These are phyloP conservation scores for Collariella sp. DNA, from an alignment of 495 filamentous ascomycete species.

Conservation along the genomic window DNA sequence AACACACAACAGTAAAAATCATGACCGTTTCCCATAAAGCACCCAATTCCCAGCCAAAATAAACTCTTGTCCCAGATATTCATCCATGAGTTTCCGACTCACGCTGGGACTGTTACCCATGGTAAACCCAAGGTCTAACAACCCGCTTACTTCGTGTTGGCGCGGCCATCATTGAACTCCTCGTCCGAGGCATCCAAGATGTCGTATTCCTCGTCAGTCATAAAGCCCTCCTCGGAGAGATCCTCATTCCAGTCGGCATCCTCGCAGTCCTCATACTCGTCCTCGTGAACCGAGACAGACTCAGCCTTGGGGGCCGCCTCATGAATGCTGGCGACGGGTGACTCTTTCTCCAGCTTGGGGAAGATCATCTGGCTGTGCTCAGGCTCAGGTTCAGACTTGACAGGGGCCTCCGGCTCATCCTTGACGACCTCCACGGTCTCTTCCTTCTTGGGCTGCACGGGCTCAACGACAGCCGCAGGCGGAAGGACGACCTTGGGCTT, in stretches of 20 bases:
- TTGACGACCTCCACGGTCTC: conserved; percentile 14
- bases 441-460: conserved; percentile 14
- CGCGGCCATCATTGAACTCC: conserved; percentile 48
- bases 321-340: conserved; percentile 71
- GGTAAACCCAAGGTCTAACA: neutral
- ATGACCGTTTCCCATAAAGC: neutral
- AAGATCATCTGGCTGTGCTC: conserved; percentile 78
- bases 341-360: conserved; percentile 93
- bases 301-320: conserved; percentile 35
- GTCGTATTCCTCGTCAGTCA: conserved; percentile 97
- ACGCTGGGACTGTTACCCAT: neutral
- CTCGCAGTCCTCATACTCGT: conserved; percentile 58
- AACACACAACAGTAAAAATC: neutral
- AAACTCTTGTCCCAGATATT: neutral
- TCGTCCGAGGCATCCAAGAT: conserved; percentile 93
- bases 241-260: conserved; percentile 55
- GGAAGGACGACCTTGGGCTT: conserved; percentile 16
- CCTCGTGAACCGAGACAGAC: conserved; percentile 32
- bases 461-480: conserved; percentile 3
- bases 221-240: conserved; percentile 55
- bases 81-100: neutral
- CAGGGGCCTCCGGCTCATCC: conserved; percentile 12
- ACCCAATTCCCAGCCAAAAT: neutral
- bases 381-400: conserved; percentile 9
- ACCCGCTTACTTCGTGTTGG: conserved; percentile 30